Evolutionary conservation across 768 basidiomycete genomes (phyloP).

Genomic region (Mrakia frigida): DNA sequence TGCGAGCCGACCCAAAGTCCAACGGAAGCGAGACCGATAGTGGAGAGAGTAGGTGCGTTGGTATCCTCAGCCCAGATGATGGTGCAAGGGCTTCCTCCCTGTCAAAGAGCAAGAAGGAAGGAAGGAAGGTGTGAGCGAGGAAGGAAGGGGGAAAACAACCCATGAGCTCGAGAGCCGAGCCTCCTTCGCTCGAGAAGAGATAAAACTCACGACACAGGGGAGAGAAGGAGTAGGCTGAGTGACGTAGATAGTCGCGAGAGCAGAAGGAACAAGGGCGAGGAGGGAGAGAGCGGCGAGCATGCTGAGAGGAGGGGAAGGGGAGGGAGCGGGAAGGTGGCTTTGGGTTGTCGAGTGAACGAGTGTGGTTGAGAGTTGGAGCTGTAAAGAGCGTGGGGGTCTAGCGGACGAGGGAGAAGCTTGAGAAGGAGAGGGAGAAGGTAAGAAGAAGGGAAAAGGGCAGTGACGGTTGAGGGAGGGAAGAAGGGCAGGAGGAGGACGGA

Average conservation of each 20-base stretch:
- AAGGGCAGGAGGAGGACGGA: neutral
- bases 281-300: conserved; percentile 20
- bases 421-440: neutral
- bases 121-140: neutral
- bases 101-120: neutral
- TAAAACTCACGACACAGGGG: neutral
- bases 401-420: neutral
- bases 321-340: neutral
- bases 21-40: neutral
- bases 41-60: neutral
- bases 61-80: conserved; percentile 16
- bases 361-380: neutral
- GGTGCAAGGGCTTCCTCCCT: conserved; percentile 1
- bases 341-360: conserved; percentile 8
- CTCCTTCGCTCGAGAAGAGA: neutral
- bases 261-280: conserved; percentile 8
- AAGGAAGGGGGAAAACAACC: neutral
- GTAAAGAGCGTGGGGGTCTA: conserved; percentile 13
- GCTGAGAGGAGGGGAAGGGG: neutral
- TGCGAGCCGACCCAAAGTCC: neutral
- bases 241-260: conserved; percentile 14
- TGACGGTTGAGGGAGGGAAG: neutral
- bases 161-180: neutral
- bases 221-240: conserved; percentile 8
- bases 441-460: neutral